Base-by-base conservation (phyloP, 2,329 filamentous ascomycete species). In the Arthrobotrys sinensis region DNA sequence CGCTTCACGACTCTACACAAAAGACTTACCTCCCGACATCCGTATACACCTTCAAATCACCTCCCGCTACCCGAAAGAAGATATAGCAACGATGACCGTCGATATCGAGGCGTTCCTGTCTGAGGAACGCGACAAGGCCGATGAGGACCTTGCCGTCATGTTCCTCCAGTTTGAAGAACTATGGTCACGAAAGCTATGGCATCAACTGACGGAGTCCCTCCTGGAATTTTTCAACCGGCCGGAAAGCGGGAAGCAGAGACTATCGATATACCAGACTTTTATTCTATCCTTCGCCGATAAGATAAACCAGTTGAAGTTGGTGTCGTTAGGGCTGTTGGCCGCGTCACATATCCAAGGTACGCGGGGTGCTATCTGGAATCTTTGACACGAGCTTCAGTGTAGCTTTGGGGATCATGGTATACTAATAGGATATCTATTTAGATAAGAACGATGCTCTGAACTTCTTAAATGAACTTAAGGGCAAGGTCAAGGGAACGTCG, bases 111-210 rank as follows among this genome's bases (percentile, higher is more conserved):
- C 97, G 85, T 97, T 98, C 86, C 92, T 99, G 80, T 90, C 91
- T 79, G 92, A 97, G 82, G 93, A 96, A 89, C 92, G 94, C 84
- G 93, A 97, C 84, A 88, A 91, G 84, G 93, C 94, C 83, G 92
- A 94, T 65, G 92, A 94, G 82, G 92, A 97, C 84, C 89, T 97
- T 66, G 94, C 97, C 86, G 89, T 91, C 83, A 90, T 93, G 83
- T 93, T 97, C 85, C 89, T 99, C 82, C 90, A 91, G 82, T 97
- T 99, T 81, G 96, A 99, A 87, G 94, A 97, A 84, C 93, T 91
- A 84, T 99, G 96, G 96, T 96, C 99, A 88, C 91, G 95, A 83
- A 97, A 97, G 87, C 89, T 99, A 86, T 99, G 96, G 96, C 96
- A 99, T 87, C 94, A 99, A 86, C 91, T 99, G 81, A 99, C 96